phyloP scores from a whole-genome alignment of 768 basidiomycete genomes.

The Mycena epipterygia region DNA sequence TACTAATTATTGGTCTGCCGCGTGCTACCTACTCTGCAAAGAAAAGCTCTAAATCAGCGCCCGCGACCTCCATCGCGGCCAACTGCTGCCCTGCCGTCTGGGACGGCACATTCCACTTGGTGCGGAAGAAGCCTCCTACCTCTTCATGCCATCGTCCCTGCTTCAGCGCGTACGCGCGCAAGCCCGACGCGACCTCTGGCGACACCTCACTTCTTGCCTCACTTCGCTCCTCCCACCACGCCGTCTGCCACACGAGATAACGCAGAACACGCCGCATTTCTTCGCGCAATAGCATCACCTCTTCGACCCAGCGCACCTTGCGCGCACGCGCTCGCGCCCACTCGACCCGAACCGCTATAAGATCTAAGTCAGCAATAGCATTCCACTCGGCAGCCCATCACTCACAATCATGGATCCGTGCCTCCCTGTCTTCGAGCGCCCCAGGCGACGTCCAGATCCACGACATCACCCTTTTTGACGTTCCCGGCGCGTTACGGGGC shows the following conservation, averaged over 20 bases:
- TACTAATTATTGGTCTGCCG: too few species aligned
- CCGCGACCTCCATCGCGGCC: neutral
- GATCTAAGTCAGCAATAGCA: neutral
- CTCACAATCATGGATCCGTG: constrained; percentile 12
- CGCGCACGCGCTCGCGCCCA: neutral
- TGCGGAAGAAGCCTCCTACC: too few species aligned
- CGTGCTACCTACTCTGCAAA: neutral
- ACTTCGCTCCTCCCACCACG: neutral
- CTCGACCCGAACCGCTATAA: neutral
- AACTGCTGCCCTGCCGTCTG: neutral
- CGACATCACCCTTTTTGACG: neutral
- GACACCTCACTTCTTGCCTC: neutral
- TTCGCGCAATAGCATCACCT: neutral
- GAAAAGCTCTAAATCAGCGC: neutral
- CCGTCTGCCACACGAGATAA: neutral
- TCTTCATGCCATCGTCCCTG: neutral
- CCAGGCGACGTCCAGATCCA: neutral
- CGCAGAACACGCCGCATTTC: neutral
- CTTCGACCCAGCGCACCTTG: neutral
- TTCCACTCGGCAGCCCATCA: neutral
- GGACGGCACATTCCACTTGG: neutral
- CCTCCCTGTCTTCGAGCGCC: neutral
- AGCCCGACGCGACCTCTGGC: neutral
- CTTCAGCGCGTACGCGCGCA: neutral
- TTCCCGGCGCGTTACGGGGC: neutral